Evolutionary conservation across 2,329 filamentous ascomycete species (phyloP).

Genomic region (Penicillium sp.): DNA sequence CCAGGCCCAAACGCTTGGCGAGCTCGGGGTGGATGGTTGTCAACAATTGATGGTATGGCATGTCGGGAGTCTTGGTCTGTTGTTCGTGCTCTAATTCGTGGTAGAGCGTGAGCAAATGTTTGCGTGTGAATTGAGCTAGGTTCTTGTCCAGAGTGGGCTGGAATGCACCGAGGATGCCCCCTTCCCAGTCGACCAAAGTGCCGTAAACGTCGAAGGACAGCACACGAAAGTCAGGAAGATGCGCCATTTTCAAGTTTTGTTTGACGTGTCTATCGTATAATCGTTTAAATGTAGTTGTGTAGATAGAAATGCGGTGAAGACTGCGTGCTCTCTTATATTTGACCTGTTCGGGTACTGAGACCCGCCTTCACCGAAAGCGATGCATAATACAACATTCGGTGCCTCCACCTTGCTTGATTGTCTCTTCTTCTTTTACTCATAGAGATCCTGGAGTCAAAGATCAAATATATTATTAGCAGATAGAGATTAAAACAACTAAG

Average conservation of each 20-base stretch:
- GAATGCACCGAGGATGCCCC: not conserved
- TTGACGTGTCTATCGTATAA: not conserved
- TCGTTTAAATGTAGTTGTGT: not conserved
- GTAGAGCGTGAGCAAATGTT: not conserved
- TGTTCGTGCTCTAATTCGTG: slow-evolving; percentile 41
- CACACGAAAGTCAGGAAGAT: not conserved
- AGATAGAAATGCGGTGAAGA: not conserved
- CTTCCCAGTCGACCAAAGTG: slow-evolving; percentile 3
- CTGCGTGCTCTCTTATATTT: not conserved
- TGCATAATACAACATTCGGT: too few relatives aligned
- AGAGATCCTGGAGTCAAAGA: too few relatives aligned
- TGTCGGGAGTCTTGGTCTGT: slow-evolving; percentile 60
- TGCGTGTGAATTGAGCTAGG: not conserved
- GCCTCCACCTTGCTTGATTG: too few relatives aligned
- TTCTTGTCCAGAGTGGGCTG: not conserved
- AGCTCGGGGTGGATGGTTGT: slow-evolving; percentile 50
- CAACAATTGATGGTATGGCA: slow-evolving; percentile 67
- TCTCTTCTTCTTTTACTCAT: too few relatives aligned
- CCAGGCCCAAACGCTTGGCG: slow-evolving; percentile 36
- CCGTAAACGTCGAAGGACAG: slow-evolving; percentile 2
- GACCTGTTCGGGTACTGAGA: not conserved
- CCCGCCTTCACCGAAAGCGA: too few relatives aligned
- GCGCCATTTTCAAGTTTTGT: not conserved
- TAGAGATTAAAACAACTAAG: too few relatives aligned
- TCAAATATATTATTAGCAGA: too few relatives aligned